Base-by-base conservation (phyloP, 257 asterid genomes). In the Lycium barbarum region DNA sequence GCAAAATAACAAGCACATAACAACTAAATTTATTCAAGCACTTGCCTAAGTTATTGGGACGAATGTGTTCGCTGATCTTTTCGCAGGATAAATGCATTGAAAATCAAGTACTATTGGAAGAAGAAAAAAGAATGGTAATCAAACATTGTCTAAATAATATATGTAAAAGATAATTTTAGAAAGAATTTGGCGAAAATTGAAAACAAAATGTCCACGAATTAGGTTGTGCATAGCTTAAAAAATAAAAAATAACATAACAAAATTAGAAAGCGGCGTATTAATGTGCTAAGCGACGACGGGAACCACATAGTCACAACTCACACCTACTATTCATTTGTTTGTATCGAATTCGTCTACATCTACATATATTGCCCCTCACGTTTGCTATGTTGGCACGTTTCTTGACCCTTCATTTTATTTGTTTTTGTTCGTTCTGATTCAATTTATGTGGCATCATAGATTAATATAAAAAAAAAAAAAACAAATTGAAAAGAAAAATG, bases 261-360 rank as follows among this genome's bases (percentile, higher is more conserved):
- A 73, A 10, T n/a, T 10, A 73, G n/a, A 73, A 73, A 47, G 33
- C 3, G 38, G 45, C 36, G 22, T n/a, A 18, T 68, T 18, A 18
- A 71, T 71, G 54, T 43, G 79, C 36, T 18, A 71, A 71, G 38
- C 80, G 9, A n/a, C 45, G 59, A 73, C 38, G 58, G 3, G 5
- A 45, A 18, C 36, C 71, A 26, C 35, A 65, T 3, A 5, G 6
- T 33, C 72, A n/a, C n/a, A n/a, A n/a, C n/a, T n/a, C 45, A 45
- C 59, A 45, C 57, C 40, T 47, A 73, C 81, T 47, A 45, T 72
- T 65, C 4, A 72, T 72, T 72, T 72, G 80, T 72, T n/a, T 72
- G 55, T 5, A 45, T 72, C 57, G 18, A 72, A 70, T 43, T 71
- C 0, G 35, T n/a, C 15, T 40, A 1, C 26, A 13, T 66, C n/a